Base-by-base conservation (phyloP, 202 grass and related monocot genomes). In the Eragrostis tef region DNA sequence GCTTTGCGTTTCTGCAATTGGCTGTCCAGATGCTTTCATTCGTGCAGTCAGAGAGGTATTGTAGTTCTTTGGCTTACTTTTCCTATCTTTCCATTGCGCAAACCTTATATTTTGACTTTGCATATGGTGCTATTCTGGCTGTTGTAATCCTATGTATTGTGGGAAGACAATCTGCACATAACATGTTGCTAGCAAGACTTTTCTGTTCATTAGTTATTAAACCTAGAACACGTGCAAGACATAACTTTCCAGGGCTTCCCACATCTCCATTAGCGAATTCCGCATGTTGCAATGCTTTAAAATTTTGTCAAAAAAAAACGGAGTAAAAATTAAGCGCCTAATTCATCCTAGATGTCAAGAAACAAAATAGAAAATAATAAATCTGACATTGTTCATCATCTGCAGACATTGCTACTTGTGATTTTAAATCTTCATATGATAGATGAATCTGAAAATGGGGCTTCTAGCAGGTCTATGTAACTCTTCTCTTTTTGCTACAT, bases 1-100 rank as follows among this genome's bases (percentile, higher is more conserved):
- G 71, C 67, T 98, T 63, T 98, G 89, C 39, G 83, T 98, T 68
- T 94, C 95, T 73, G 88, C 87, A 44, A 91, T 97, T 92, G 94
- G 86, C 39, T 97, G 74, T 72, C 95, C 90, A n/a, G 61, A 90
- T 88, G 81, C 95, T 75, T 93, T 98, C 74, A 27, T 88, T 20
- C 89, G 72, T 57, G 81, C 85, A 67, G 78, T 94, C 78, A 80
- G 49, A 73, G 70, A 91, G 95, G 89, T 94, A 70, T 8, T 80
- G 49, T n/a, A 15, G 1, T 82, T 34, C 21, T 36, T 83, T 67
- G 9, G 4, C 5, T 80, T 71, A 70, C 47, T 27, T 31, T 71
- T 54, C 16, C 70, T 81, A 69, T 71, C 21, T 4, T 67, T 71
- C 46, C 2, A 46, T 85, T 43, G 17, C 58, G n/a, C 61, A 86